These are phyloP conservation scores for Globisporangium rhizosaccharum DNA, from an alignment of 352 stramenopile species.

Conservation along the genomic window DNA sequence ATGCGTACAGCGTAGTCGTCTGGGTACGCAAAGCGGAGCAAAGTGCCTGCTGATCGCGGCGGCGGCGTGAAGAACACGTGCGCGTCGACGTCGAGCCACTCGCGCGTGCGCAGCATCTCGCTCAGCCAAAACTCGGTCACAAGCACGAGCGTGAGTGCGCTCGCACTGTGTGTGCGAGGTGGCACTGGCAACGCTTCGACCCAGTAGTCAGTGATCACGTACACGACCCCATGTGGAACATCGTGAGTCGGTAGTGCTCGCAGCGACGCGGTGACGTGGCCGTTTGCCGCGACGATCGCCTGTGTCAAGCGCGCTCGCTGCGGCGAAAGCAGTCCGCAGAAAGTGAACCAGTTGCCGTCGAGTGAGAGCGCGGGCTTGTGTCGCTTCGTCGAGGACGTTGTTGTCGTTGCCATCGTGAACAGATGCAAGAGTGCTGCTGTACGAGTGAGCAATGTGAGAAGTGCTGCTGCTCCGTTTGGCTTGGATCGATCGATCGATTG, in stretches of 20 bases:
- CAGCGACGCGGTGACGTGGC: constrained; percentile 7
- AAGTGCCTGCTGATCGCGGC: background rate
- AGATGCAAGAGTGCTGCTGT: no score
- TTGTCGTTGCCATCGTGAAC: background rate
- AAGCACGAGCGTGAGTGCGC: background rate
- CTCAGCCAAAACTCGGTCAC: constrained; percentile 60
- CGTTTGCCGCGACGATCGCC: constrained; percentile 14
- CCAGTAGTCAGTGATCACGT: constrained; percentile 55
- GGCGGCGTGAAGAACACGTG: constrained; percentile 50
- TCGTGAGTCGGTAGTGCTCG: background rate
- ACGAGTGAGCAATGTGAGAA: no score
- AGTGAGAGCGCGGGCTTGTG: constrained; percentile 21
- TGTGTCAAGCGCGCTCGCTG: constrained; percentile 13
- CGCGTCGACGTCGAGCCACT: constrained; percentile 27
- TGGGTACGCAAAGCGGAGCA: constrained; percentile 33
- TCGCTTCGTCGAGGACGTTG: constrained; percentile 1
- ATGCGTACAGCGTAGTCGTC: constrained; percentile 5
- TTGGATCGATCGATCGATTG: no score
- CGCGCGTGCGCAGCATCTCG: constrained; percentile 31
- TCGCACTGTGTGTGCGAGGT: background rate
- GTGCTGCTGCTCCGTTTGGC: no score
- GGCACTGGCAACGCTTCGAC: constrained; percentile 16
- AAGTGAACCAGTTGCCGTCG: constrained; percentile 21
- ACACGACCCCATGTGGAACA: constrained; percentile 13
- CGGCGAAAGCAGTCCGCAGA: constrained; percentile 21